Conservation (phyloP, 1,139 yeast genomes). For the Scheffersomyces lignicola region DNA sequence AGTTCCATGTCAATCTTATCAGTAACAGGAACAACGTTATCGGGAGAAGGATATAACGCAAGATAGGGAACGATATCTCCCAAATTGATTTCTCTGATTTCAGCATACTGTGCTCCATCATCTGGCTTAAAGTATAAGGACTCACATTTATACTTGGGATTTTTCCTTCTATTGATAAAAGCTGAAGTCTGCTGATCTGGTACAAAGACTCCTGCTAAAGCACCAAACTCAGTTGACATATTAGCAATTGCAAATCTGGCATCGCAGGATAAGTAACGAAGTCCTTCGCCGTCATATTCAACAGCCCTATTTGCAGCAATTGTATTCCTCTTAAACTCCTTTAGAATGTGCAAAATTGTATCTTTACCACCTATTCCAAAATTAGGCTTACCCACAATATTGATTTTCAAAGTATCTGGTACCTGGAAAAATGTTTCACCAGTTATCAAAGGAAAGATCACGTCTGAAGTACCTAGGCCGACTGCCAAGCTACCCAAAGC, state of each 20-base stretch:
- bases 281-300: slow-evolving; percentile 1
- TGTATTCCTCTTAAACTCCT: slow-evolving; percentile 3
- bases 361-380: slow-evolving; percentile 3
- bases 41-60: slow-evolving; percentile 3
- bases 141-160: slow-evolving; percentile 1
- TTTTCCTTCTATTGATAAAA: slow-evolving; percentile 2
- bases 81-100: slow-evolving; percentile 1
- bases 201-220: slow-evolving; percentile 4
- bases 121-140: slow-evolving; percentile 3
- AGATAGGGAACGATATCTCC: background rate
- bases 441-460: background rate
- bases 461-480: slow-evolving; percentile 2
- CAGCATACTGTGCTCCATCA: background rate
- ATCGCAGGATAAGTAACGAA: slow-evolving; percentile 3
- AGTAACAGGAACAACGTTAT: background rate
- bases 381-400: background rate
- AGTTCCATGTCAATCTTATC: slow-evolving; percentile 3
- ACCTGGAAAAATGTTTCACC: slow-evolving; percentile 4
- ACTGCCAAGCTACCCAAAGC: slow-evolving; percentile 3
- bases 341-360: slow-evolving; percentile 2
- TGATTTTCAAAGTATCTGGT: slow-evolving; percentile 2
- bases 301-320: slow-evolving; percentile 3
- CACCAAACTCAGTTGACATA: slow-evolving; percentile 4
- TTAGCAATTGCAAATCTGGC: slow-evolving; percentile 2
- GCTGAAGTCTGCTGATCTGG: slow-evolving; percentile 3